phyloP scores from a whole-genome alignment of 2,329 filamentous ascomycete genomes.

The Ploettnerulaceae sp. region DNA sequence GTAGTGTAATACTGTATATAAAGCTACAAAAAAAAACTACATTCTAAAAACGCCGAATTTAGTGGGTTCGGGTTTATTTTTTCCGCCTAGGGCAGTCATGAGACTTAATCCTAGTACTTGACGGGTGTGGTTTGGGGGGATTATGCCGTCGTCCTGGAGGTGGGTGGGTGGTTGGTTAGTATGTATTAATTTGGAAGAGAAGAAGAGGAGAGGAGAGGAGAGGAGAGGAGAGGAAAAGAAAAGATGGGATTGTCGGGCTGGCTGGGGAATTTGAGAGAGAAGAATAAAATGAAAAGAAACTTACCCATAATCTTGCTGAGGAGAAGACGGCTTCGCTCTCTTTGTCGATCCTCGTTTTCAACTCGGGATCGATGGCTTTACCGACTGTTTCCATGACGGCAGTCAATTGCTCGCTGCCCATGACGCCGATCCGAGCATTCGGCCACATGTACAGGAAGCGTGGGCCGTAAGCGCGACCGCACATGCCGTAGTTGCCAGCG shows the following conservation, averaged over 20 bases:
- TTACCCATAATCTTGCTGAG: slow-evolving; percentile 78
- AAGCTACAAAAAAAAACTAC: too few species aligned
- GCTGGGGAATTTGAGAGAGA: slow-evolving; percentile 2
- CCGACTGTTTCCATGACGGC: slow-evolving; percentile 95
- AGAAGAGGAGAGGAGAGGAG: too few species aligned
- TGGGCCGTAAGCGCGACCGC: slow-evolving; percentile 86
- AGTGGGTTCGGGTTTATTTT: slow-evolving; percentile 56
- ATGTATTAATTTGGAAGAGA: not conserved
- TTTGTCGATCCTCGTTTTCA: slow-evolving; percentile 79
- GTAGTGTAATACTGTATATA: not conserved
- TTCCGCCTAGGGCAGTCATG: slow-evolving; percentile 64
- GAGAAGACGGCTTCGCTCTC: slow-evolving; percentile 90
- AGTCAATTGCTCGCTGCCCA: slow-evolving; percentile 89
- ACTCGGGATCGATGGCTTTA: slow-evolving; percentile 70
- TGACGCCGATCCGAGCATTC: slow-evolving; percentile 91
- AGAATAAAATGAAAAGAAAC: slow-evolving; percentile 8
- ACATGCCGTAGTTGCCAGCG: slow-evolving; percentile 98
- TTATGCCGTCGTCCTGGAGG: slow-evolving; percentile 67
- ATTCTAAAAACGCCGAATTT: slow-evolving; percentile 81
- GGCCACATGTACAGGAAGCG: slow-evolving; percentile 96
- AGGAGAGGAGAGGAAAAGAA: too few species aligned
- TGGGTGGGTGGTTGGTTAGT: slow-evolving; percentile 17
- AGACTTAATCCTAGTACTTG: slow-evolving; percentile 68
- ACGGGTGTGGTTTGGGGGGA: slow-evolving; percentile 71
- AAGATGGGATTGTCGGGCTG: too few species aligned